Evolutionary conservation across 2,329 filamentous ascomycete genomes (phyloP).

Genomic region (Trichoderma harzianum): DNA sequence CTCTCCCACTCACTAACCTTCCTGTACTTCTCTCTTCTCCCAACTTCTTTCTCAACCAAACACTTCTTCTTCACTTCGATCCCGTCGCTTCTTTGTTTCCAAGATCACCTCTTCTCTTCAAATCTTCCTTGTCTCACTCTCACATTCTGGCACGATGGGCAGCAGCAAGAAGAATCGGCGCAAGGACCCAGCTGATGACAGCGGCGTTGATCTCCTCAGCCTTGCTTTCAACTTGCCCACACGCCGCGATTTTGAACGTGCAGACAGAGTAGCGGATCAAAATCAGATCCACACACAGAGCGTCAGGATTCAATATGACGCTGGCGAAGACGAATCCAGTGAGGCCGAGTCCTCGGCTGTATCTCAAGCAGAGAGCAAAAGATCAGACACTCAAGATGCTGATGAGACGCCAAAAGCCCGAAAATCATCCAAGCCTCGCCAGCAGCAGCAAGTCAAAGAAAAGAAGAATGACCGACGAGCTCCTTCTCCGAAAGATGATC

Average conservation of each 20-base stretch:
- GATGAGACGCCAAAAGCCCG: slow-evolving; percentile 1
- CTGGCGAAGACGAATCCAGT: slow-evolving; percentile 14
- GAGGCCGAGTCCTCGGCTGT: not conserved
- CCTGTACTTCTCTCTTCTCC: not conserved
- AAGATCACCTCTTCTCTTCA: not conserved
- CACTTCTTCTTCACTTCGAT: not conserved
- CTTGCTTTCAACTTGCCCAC: slow-evolving; percentile 24
- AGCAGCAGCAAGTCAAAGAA: not conserved
- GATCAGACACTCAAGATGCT: not conserved
- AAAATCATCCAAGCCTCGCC: not conserved
- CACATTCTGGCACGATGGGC: slow-evolving; percentile 17
- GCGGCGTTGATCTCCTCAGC: slow-evolving; percentile 21
- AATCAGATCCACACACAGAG: not conserved
- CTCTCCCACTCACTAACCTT: not conserved
- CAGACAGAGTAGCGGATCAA: not conserved
- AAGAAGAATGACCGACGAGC: not conserved
- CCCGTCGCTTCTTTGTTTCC: not conserved
- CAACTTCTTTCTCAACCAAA: not conserved
- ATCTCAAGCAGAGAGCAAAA: not conserved
- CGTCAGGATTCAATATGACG: slow-evolving; percentile 8
- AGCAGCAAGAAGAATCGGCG: slow-evolving; percentile 17
- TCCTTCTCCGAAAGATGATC: not conserved
- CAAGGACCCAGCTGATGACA: slow-evolving; percentile 8
- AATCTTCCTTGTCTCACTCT: not conserved
- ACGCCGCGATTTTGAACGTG: slow-evolving; percentile 18